phyloP scores from a whole-genome alignment of 441 rosid species.

The Erodium chrysanthum region DNA sequence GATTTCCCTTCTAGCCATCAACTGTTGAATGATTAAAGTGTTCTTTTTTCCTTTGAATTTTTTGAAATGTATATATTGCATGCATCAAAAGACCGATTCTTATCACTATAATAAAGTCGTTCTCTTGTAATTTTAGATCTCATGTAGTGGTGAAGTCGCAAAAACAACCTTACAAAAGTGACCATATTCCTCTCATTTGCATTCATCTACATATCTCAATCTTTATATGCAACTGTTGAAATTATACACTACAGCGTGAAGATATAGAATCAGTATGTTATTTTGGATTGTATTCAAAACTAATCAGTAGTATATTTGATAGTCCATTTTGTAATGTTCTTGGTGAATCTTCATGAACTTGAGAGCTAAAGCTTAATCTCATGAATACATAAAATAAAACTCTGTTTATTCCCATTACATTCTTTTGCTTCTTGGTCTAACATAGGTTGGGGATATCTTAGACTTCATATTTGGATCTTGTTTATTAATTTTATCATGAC shows the following conservation, averaged over 20 bases:
- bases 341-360: background rate
- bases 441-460: background rate
- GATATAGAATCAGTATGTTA: background rate
- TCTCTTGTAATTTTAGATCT: too few species aligned
- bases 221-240: background rate
- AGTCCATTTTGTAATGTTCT: background rate
- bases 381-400: background rate
- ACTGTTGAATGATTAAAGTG: constrained; percentile 1
- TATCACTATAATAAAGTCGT: too few species aligned
- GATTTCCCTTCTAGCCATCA: background rate
- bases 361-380: background rate
- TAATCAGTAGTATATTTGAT: background rate
- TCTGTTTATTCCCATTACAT: background rate
- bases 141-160: too few species aligned
- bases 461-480: constrained; percentile 1
- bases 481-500: background rate
- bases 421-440: background rate
- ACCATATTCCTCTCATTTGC: background rate
- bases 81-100: too few species aligned
- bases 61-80: background rate
- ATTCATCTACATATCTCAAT: too few species aligned
- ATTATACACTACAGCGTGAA: background rate
- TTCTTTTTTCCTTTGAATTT: background rate
- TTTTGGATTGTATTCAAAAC: background rate
- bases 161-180: background rate